phyloP scores from a whole-genome alignment of 208 protist species.

The Leishmania martiniquensis region DNA sequence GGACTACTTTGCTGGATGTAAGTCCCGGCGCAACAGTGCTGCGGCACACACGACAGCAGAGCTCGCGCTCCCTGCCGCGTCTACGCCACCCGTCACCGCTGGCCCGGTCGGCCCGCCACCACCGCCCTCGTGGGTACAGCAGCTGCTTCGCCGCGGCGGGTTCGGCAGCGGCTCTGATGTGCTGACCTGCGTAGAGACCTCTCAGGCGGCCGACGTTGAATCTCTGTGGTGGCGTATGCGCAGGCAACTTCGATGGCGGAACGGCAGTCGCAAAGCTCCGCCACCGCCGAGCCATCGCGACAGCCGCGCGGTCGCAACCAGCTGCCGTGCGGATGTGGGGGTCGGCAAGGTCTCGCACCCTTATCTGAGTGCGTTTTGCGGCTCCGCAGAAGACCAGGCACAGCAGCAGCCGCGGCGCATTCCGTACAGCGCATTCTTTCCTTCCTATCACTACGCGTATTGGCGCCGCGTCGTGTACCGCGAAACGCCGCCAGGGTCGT shows the following conservation, averaged over 20 bases:
- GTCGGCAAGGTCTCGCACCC: no score
- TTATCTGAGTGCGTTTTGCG: no score
- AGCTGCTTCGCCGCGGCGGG: constrained; percentile 45
- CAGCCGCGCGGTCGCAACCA: not conserved
- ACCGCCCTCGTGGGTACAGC: constrained; percentile 28
- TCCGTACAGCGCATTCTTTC: constrained; percentile 36
- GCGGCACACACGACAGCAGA: no score
- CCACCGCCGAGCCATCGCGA: not conserved
- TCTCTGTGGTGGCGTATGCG: constrained; percentile 50
- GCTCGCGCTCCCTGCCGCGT: no score
- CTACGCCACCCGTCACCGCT: no score
- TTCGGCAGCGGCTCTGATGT: constrained; percentile 50
- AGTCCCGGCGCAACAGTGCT: constrained; percentile 8
- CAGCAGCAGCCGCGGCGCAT: constrained; percentile 1
- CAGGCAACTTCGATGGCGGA: not conserved
- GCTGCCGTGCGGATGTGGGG: no score
- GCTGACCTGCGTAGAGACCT: constrained; percentile 61
- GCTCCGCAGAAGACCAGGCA: no score
- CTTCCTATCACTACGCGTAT: not conserved
- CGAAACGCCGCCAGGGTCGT: not conserved
- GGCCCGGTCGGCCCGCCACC: no score
- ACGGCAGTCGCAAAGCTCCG: not conserved
- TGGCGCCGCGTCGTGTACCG: not conserved
- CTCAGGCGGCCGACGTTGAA: constrained; percentile 7
- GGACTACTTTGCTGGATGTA: constrained; percentile 22